Conservation (phyloP, 2,329 filamentous ascomycete species). For the Ophiosphaerella korrae region DNA sequence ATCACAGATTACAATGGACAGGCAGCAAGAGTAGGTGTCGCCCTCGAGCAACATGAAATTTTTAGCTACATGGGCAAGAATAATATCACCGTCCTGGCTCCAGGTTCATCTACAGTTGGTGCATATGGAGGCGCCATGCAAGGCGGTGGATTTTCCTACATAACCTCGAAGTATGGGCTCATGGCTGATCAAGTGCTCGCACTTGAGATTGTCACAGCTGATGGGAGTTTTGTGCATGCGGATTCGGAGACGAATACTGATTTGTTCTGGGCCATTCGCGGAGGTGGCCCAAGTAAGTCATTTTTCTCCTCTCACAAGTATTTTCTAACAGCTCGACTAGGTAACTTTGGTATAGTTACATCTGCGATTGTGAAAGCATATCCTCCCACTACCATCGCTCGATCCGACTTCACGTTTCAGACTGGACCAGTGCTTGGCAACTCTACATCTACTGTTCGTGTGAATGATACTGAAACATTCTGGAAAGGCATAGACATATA, state of each 20-base stretch:
- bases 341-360: constrained; percentile 37
- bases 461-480: constrained; percentile 28
- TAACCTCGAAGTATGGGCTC: constrained; percentile 50
- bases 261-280: constrained; percentile 37
- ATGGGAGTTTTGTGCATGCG: constrained; percentile 32
- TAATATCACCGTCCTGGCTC: constrained; percentile 28
- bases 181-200: constrained; percentile 35
- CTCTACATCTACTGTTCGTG: constrained; percentile 17
- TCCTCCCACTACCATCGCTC: constrained; percentile 26
- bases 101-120: constrained; percentile 52
- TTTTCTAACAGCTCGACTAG: constrained; percentile 7
- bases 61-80: constrained; percentile 23
- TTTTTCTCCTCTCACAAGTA: neutral
- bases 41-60: constrained; percentile 30
- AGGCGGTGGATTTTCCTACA: constrained; percentile 59
- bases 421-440: constrained; percentile 24
- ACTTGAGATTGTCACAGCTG: constrained; percentile 31
- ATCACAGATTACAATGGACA: constrained; percentile 30
- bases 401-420: constrained; percentile 35
- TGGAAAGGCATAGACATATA: constrained; percentile 28
- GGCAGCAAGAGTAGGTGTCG: constrained; percentile 31
- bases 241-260: constrained; percentile 28
- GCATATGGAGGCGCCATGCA: constrained; percentile 47
- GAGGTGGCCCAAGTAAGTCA: constrained; percentile 34
- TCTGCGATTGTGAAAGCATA: constrained; percentile 35